Evolutionary conservation across 1,284 basidiomycete genomes (phyloP), one percentile per base, ranked within the genome.

Genomic region (Cutaneotrichosporon sp.): DNA sequence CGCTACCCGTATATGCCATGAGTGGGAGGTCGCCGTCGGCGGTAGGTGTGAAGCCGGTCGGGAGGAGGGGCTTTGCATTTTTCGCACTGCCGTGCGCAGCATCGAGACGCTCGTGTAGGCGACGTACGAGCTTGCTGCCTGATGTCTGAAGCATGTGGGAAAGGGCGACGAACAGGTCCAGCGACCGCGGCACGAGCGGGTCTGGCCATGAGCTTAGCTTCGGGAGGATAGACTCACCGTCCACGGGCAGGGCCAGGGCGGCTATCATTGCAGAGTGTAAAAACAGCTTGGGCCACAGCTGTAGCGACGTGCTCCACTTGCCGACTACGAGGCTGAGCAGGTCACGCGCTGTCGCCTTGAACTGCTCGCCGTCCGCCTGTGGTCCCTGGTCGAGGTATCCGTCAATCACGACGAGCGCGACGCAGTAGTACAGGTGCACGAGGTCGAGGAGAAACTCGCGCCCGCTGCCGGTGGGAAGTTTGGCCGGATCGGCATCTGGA

Each of bases 251-350:
- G 12, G 43, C 37, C 20, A 60, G 23, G 2, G 55, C 52, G 0
- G 58, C 58, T 15, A 60, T 52, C 8, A 60, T 44, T 0, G 52
- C 42, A 4, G 55, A 46, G 44, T 60, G 55, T 12, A 54, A 42
- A 33, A 60, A 57, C 23, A 60, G 47, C 37, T 52, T 60, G 8
- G 58, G 58, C 58, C 58, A 60, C 14, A 57, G 39, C 39, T 52
- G 55, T 15, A 60, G 55, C 4, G 39, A 43, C 3, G 48, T 35
- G 26, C 52, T 49, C 58, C 58, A 60, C 23, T 40, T 45, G 12
- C 47, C 55, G 7, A 38, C 40, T 8, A 44, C 55, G 12, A 60
- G 50, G n/a, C 41, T 43, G 17, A 57, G 55, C 26, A 60, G 49
- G 23, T 57, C 55, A 26, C 52, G 46, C 12, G 52, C 52, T 7